A percentile compares a stretch with the other conserved stretches of the same genome.
Conservation (phyloP, 805 yeast genomes). For the Scheffersomyces stipitis region DNA sequence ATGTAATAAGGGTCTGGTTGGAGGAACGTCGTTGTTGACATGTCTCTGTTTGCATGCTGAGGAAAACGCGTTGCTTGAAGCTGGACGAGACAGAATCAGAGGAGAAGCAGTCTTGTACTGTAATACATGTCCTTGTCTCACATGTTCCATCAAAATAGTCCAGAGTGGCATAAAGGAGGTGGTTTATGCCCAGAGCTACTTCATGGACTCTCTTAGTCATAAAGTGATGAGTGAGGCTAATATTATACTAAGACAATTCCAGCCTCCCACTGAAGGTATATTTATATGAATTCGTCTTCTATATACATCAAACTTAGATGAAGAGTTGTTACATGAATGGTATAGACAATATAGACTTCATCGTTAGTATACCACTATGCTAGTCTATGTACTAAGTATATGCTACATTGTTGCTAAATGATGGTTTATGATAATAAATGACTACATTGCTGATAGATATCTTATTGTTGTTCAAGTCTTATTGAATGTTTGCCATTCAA, state of each 20-base stretch:
- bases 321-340: too few relatives aligned
- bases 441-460: too few relatives aligned
- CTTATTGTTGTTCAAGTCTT: too few relatives aligned
- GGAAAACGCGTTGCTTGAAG: conserved; percentile 91
- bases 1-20: conserved; percentile 69
- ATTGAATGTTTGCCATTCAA: too few relatives aligned
- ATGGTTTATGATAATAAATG: too few relatives aligned
- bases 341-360: too few relatives aligned
- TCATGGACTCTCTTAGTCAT: conserved; percentile 83
- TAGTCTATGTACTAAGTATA: too few relatives aligned
- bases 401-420: too few relatives aligned
- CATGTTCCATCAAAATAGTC: conserved; percentile 93
- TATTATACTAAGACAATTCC: conserved; percentile 57
- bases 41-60: conserved; percentile 97
- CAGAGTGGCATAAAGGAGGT: conserved; percentile 91
- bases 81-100: conserved; percentile 86
- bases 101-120: conserved; percentile 70
- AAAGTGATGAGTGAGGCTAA: conserved; percentile 73
- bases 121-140: conserved; percentile 95
- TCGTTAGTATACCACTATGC: too few relatives aligned
- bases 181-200: conserved; percentile 87
- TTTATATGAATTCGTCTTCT: conserved; percentile 32
- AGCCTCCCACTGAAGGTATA: conserved; percentile 41
- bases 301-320: too few relatives aligned
- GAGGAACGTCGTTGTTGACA: conserved; percentile 70